Conservation (phyloP, 164 flowering plant species). For the Vitis labrusca region DNA sequence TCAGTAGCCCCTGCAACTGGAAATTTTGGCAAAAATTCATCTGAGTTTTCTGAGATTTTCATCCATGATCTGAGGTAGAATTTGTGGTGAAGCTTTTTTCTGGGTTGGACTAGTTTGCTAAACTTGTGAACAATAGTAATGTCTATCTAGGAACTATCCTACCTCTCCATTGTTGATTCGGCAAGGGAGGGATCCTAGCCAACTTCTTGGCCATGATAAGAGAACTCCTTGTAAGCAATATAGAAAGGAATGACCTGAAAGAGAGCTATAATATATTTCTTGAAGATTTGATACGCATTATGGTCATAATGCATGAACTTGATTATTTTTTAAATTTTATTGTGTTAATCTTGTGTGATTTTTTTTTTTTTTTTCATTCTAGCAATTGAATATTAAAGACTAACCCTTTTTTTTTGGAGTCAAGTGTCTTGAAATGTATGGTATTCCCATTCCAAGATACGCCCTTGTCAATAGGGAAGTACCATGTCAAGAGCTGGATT, state of each 20-base stretch:
- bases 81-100: not conserved
- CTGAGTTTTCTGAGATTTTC: no score
- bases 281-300: no score
- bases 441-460: conserved; percentile 94
- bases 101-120: conserved; percentile 1
- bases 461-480: conserved; percentile 89
- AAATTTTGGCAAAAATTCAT: no score
- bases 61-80: not conserved
- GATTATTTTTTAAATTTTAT: no score
- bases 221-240: no score
- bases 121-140: not conserved
- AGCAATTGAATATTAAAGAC: not conserved
- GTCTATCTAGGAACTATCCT: not conserved
- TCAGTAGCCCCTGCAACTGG: no score
- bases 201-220: not conserved
- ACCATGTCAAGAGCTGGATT: conserved; percentile 83
- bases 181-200: not conserved
- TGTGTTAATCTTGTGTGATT: no score
- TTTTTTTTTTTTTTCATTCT: not conserved
- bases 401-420: conserved; percentile 19
- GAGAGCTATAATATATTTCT: no score
- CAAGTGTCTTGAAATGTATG: conserved; percentile 88
- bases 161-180: not conserved
- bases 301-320: no score
- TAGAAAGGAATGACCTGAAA: no score